Evolutionary conservation across 1,284 basidiomycete species (phyloP).

Genomic region (Gomphus bonarii): DNA sequence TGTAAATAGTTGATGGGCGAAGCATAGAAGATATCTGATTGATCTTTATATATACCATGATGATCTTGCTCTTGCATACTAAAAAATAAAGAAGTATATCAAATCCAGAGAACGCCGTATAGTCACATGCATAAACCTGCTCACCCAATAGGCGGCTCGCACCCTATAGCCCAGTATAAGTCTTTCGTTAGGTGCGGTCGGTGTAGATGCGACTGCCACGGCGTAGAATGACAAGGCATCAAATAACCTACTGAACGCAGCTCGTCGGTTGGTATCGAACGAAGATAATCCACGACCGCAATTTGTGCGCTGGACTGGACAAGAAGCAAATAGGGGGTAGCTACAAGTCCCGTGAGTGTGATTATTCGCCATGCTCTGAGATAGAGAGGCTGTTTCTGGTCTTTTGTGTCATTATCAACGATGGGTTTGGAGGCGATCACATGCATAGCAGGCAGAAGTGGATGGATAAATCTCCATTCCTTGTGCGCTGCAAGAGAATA

Average conservation of each 20-base stretch:
- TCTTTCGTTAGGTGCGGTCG: constrained; percentile 40
- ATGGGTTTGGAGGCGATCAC: constrained; percentile 70
- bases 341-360: constrained; percentile 43
- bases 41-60: constrained; percentile 57
- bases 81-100: constrained; percentile 8
- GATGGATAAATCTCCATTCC: constrained; percentile 96
- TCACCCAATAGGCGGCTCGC: constrained; percentile 81
- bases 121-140: constrained; percentile 17
- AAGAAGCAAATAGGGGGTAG: constrained; percentile 55
- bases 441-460: constrained; percentile 79
- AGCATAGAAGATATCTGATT: constrained; percentile 77
- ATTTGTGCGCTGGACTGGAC: constrained; percentile 77
- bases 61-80: constrained; percentile 50
- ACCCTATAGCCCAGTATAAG: constrained; percentile 75
- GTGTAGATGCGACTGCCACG: constrained; percentile 89
- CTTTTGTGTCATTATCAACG: constrained; percentile 26
- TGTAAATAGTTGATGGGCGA: constrained; percentile 61
- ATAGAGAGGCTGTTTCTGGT: not conserved
- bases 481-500: constrained; percentile 86
- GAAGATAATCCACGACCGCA: constrained; percentile 55
- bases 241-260: constrained; percentile 67
- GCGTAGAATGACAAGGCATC: constrained; percentile 98
- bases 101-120: constrained; percentile 4
- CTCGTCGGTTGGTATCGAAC: constrained; percentile 37
- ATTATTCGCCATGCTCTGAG: constrained; percentile 18